Percentiles rank a stretch among this genome's conserved stretches.
phyloP scores from a whole-genome alignment of 176 grass and related monocot species.

The Carex pumila region DNA sequence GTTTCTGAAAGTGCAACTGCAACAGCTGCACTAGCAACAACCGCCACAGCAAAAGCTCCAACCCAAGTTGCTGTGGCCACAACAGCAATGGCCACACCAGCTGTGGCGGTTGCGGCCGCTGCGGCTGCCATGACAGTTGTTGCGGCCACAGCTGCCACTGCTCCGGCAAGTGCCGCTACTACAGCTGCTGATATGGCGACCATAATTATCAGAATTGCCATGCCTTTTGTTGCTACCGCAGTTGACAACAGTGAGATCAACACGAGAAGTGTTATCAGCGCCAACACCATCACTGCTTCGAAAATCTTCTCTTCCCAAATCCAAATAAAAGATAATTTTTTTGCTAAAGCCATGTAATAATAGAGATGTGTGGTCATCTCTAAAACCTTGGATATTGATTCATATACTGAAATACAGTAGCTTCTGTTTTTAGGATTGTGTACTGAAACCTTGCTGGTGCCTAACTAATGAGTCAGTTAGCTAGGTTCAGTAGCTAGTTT shows the following conservation, averaged over 20 bases:
- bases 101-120: background rate
- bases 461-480: too few species aligned
- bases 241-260: conserved; percentile 19
- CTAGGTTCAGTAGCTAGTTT: too few species aligned
- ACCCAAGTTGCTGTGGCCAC: conserved; percentile 6
- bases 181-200: background rate
- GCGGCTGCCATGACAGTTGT: background rate
- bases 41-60: background rate
- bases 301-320: background rate
- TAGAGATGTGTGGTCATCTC: too few species aligned
- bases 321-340: too few species aligned
- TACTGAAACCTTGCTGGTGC: too few species aligned
- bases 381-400: too few species aligned
- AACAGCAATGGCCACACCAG: conserved; percentile 5
- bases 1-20: background rate
- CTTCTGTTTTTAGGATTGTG: too few species aligned
- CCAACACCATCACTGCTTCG: background rate
- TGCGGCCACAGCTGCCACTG: background rate
- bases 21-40: background rate
- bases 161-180: conserved; percentile 16
- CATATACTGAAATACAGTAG: too few species aligned
- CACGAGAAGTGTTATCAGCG: background rate
- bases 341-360: too few species aligned
- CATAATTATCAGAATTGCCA: conserved; percentile 11
- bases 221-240: background rate